Conservation (phyloP, 768 basidiomycete species). For the Tephrocybe sp. region DNA sequence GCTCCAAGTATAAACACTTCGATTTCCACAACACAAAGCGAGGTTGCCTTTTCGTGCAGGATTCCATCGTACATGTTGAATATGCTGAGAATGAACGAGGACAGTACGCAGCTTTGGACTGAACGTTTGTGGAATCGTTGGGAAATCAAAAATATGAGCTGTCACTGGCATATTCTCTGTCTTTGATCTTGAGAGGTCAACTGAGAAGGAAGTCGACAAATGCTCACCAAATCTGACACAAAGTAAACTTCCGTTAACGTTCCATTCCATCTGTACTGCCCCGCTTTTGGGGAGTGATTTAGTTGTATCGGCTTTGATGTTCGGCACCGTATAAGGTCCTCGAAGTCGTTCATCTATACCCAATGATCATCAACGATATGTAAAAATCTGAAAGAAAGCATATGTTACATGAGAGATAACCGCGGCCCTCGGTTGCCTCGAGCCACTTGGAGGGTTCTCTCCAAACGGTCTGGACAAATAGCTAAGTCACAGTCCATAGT, state of each 20-base stretch:
- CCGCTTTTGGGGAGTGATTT: slow-evolving; percentile 70
- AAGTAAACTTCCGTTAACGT: slow-evolving; percentile 70
- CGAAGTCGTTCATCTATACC: slow-evolving; percentile 63
- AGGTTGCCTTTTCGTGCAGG: slow-evolving; percentile 77
- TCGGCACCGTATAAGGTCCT: slow-evolving; percentile 51
- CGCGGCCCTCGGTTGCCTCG: slow-evolving; percentile 78
- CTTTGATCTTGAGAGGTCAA: slow-evolving; percentile 2
- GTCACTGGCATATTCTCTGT: slow-evolving; percentile 64
- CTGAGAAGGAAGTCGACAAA: background rate
- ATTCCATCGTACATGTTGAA: slow-evolving; percentile 78
- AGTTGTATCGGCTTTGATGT: slow-evolving; percentile 54
- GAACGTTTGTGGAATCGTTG: slow-evolving; percentile 56
- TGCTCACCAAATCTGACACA: slow-evolving; percentile 70
- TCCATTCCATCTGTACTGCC: slow-evolving; percentile 77
- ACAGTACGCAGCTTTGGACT: slow-evolving; percentile 64
- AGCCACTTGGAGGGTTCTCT: slow-evolving; percentile 85
- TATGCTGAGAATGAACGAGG: slow-evolving; percentile 61
- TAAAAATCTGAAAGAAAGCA: background rate
- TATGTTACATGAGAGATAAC: slow-evolving; percentile 80
- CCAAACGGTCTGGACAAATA: slow-evolving; percentile 67
- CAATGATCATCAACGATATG: background rate
- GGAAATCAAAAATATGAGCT: slow-evolving; percentile 74
- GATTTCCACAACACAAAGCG: slow-evolving; percentile 63
- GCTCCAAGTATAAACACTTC: slow-evolving; percentile 77
- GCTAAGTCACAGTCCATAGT: background rate